These are phyloP conservation scores for Plasmodium adleri DNA, from an alignment of 169 alveolate species.

Conservation along the genomic window DNA sequence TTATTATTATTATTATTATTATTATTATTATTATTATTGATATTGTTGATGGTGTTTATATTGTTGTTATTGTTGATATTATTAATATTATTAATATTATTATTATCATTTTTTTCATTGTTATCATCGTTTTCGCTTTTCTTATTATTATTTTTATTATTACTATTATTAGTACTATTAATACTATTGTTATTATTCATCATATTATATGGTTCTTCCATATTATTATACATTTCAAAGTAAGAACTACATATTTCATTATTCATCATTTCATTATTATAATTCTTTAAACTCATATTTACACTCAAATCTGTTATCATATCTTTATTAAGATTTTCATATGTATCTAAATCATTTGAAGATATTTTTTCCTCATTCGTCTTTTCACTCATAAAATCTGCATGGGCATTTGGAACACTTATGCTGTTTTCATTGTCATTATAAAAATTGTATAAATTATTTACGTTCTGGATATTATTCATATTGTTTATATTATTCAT, in stretches of 20 bases:
- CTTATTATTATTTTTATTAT: neutral
- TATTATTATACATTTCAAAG: neutral
- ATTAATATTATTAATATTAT: neutral
- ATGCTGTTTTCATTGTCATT: neutral
- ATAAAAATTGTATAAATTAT: neutral
- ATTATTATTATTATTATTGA: neutral
- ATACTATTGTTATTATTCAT: neutral
- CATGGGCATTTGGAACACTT: neutral
- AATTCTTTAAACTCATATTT: conserved; percentile 12
- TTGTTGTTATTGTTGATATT: neutral
- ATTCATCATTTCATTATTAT: conserved; percentile 33
- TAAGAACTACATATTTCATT: conserved; percentile 8
- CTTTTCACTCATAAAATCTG: neutral
- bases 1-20: neutral
- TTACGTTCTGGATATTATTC: neutral
- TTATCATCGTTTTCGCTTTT: neutral
- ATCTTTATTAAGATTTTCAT: conserved; percentile 8
- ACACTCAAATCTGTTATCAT: neutral
- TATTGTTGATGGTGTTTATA: neutral
- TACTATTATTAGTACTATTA: neutral
- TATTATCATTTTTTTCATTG: neutral
- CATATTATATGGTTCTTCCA: neutral
- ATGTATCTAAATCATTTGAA: neutral
- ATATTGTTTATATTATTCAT: conserved; percentile 1
- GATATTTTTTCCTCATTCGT: neutral